Evolutionary conservation across 1,139 yeast genomes (phyloP), one percentile per base, ranked within the genome.

Genomic region (Suhomyces choctaworum): DNA sequence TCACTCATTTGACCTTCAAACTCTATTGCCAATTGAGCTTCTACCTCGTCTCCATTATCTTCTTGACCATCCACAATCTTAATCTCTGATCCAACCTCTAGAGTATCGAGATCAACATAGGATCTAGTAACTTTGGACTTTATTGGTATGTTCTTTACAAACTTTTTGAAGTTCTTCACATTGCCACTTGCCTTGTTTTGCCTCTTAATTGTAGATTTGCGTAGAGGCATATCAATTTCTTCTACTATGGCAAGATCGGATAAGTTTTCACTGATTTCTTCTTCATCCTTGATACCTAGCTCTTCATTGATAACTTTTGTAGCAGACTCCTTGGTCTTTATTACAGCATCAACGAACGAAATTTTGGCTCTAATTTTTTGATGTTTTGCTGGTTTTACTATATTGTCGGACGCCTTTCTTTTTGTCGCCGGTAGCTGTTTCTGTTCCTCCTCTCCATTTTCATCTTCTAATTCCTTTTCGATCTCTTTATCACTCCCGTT

Each of bases 81-180:
- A 6, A 47, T 40, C 17, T 50, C 49, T 27, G 46, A 41, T 22
- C 48, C 47, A 4, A 50, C 30, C 3, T 44, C 42, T 9, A 51
- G 48, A 5, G 52, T 47, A 4, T 48, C 50, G 30, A 64, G 46
- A 5, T 50, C 58, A 11, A 66, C 52, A 40, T 45, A 61, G 0
- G 62, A 45, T 29, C 69, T 39, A 0, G 59, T 50, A 14, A 55
- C 49, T 11, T 46, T 49, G 5, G 60, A 44, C 19, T 49, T 50
- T n/a, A 52, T 27, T 1, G 49, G 48, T 13, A 53, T 48, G 24
- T 51, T 52, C 40, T 66, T 69, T 14, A 45, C 50, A 46, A 70
- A 70, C 3, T 45, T 56, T 41, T 70, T 70, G 47, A 67, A 67
- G 42, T 69, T 68, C 37, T 59, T 65, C 4, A 69, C 51, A 2